phyloP scores from a whole-genome alignment of 805 yeast genomes.

The Zygosaccharomyces gambellarensis region DNA sequence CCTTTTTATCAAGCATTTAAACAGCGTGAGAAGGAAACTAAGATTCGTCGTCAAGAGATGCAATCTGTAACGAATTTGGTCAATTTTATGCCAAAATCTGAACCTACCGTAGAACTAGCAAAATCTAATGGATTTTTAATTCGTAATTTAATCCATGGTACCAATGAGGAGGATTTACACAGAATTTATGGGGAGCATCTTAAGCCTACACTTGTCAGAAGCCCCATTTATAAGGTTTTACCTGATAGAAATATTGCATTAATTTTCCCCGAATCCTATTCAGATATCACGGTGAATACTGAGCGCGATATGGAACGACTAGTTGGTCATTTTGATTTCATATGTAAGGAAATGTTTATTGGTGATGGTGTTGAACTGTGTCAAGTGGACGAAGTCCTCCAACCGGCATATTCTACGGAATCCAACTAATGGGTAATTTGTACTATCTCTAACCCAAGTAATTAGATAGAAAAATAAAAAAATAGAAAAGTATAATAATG shows the following conservation, averaged over 20 bases:
- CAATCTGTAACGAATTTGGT: constrained; percentile 22
- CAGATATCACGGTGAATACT: constrained; percentile 35
- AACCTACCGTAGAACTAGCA: constrained; percentile 25
- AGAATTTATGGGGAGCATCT: constrained; percentile 30
- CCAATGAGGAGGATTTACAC: constrained; percentile 44
- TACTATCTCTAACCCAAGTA: neutral
- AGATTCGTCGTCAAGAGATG: constrained; percentile 28
- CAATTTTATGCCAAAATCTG: constrained; percentile 23
- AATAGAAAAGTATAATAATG: neutral
- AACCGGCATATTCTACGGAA: neutral
- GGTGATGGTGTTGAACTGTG: constrained; percentile 25
- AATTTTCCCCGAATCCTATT: constrained; percentile 34
- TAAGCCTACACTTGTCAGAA: constrained; percentile 27
- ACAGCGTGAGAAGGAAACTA: constrained; percentile 34
- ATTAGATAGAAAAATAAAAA: neutral
- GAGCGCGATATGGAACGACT: constrained; percentile 43
- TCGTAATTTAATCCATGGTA: constrained; percentile 49
- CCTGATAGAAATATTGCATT: constrained; percentile 14
- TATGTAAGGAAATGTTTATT: constrained; percentile 24
- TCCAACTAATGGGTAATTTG: neutral
- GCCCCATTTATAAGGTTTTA: constrained; percentile 20
- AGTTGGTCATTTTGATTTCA: constrained; percentile 31
- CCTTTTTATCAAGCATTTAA: constrained; percentile 44
- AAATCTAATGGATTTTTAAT: constrained; percentile 51
- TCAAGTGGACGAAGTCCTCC: constrained; percentile 14